A percentile compares a stretch with the other conserved stretches of the same genome.
Evolutionary conservation across 805 yeast genomes (phyloP).

Genomic region (Cyberlindnera americana): DNA sequence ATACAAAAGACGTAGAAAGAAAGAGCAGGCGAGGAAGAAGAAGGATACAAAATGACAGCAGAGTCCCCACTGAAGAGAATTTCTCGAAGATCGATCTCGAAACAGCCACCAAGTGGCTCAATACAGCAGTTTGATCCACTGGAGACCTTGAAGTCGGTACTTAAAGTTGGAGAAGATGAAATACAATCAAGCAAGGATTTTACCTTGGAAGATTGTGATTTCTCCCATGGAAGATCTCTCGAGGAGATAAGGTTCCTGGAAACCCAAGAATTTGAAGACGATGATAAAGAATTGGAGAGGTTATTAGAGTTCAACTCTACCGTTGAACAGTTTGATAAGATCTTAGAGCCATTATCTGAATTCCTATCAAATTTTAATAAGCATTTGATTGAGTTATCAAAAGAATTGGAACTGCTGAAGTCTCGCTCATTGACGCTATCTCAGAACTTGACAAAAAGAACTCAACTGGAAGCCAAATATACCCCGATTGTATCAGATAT

Average conservation of each 20-base stretch:
- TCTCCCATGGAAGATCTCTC: conserved; percentile 8
- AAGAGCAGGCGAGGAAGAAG: background rate
- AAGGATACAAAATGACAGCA: background rate
- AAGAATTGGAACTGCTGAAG: conserved; percentile 60
- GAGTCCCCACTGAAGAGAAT: conserved; percentile 6
- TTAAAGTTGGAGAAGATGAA: conserved; percentile 7
- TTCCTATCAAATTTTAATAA: conserved; percentile 54
- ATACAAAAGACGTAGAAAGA: no score
- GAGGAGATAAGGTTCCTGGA: conserved; percentile 19
- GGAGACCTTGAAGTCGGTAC: conserved; percentile 3
- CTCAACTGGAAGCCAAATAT: conserved; percentile 46
- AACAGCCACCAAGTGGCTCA: conserved; percentile 15
- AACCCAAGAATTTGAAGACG: conserved; percentile 2
- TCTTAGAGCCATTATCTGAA: conserved; percentile 45
- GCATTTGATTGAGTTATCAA: conserved; percentile 52
- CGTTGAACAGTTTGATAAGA: conserved; percentile 22
- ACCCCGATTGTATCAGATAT: conserved; percentile 76
- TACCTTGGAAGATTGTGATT: no score
- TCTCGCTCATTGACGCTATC: conserved; percentile 47
- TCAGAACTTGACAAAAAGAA: conserved; percentile 44
- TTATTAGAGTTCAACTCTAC: conserved; percentile 18
- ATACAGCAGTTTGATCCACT: conserved; percentile 4
- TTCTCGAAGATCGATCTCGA: conserved; percentile 18
- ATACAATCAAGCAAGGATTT: no score
- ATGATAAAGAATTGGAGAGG: conserved; percentile 14